These are phyloP conservation scores for Trypanosoma rangeli DNA, from an alignment of 208 protist genomes.

Conservation along the genomic window DNA sequence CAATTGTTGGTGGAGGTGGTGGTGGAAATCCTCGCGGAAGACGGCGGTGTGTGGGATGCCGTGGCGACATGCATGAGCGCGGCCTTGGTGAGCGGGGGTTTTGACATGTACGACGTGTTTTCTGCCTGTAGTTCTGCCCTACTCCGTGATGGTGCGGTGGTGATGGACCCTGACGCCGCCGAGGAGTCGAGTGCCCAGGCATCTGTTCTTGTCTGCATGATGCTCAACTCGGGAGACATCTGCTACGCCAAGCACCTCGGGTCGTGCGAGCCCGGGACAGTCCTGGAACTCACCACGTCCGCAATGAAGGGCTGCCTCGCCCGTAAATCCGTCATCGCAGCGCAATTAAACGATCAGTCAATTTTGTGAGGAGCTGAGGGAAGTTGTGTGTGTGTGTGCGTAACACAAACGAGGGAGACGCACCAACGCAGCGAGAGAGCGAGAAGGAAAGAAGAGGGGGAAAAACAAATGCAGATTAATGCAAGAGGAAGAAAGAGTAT, in stretches of 20 bases:
- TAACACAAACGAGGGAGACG: background rate
- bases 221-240: conserved; percentile 47
- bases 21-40: conserved; percentile 72
- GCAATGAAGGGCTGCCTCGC: conserved; percentile 47
- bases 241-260: conserved; percentile 64
- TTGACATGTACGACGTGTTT: conserved; percentile 73
- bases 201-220: conserved; percentile 45
- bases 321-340: conserved; percentile 42
- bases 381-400: background rate
- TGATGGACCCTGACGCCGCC: conserved; percentile 47
- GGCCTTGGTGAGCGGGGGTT: conserved; percentile 57
- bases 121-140: conserved; percentile 70
- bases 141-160: conserved; percentile 49
- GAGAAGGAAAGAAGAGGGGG: background rate
- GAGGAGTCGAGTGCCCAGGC: conserved; percentile 48
- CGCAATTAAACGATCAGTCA: conserved; percentile 39
- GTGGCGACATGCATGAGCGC: conserved; percentile 59
- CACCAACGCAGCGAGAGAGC: background rate
- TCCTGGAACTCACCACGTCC: conserved; percentile 45
- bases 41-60: conserved; percentile 74
- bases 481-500: background rate
- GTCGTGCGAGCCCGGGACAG: conserved; percentile 57
- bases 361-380: background rate
- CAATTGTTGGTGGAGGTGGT: conserved; percentile 78
- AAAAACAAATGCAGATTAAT: background rate